These are phyloP conservation scores for Calonectria pseudoturangicola DNA, from an alignment of 2,329 filamentous ascomycete genomes.

Conservation along the genomic window DNA sequence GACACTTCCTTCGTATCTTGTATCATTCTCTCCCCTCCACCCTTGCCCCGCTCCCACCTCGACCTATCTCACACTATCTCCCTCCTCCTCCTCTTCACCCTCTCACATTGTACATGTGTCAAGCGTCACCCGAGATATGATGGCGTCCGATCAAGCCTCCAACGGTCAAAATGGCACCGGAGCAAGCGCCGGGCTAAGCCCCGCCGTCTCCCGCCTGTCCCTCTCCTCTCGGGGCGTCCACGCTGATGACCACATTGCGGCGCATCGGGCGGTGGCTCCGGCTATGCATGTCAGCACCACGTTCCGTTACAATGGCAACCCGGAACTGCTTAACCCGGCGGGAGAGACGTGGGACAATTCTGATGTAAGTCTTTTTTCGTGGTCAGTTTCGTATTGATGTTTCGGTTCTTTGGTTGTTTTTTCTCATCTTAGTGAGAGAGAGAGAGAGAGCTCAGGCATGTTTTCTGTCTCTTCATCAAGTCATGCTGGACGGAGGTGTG, in stretches of 20 bases:
- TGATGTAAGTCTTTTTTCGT: constrained; percentile 68
- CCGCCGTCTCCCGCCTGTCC: constrained; percentile 58
- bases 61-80: not conserved
- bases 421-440: too few relatives aligned
- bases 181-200: constrained; percentile 33
- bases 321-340: constrained; percentile 73
- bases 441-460: too few relatives aligned
- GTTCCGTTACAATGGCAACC: constrained; percentile 86
- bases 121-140: too few relatives aligned
- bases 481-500: too few relatives aligned
- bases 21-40: not conserved
- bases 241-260: constrained; percentile 86
- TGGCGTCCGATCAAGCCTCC: constrained; percentile 50
- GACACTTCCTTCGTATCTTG: not conserved
- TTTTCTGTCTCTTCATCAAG: too few relatives aligned
- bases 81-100: not conserved
- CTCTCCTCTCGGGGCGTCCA: constrained; percentile 86
- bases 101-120: not conserved
- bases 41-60: constrained; percentile 5
- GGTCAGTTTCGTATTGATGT: constrained; percentile 5
- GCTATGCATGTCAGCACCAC: constrained; percentile 94
- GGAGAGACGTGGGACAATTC: constrained; percentile 65
- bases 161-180: constrained; percentile 36
- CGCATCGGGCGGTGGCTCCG: constrained; percentile 87
- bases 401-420: not conserved